Base-by-base conservation (phyloP, 2,329 filamentous ascomycete genomes). In the Cladosporium phlei region DNA sequence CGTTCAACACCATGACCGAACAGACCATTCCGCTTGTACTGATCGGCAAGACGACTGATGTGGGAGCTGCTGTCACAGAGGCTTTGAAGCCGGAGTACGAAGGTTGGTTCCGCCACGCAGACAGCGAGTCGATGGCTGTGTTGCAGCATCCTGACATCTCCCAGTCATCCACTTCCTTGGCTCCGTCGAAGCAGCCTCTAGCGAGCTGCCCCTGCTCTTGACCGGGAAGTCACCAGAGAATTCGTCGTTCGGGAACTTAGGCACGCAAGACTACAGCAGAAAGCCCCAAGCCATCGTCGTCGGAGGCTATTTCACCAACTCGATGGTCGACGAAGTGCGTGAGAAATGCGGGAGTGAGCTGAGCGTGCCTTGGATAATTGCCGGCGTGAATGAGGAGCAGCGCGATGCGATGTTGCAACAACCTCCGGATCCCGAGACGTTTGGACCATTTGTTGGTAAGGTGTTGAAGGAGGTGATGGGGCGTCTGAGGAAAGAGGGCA, bases 321-420 rank as follows among this genome's bases (percentile, higher is more conserved):
- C 27, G 5, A 42, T 42, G 38, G 38, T 42, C 27, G 27, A 42
- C 16, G 38, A 17, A 25, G 20, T 42, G 38, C 28, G 28, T 20
- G 17, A 33, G 14, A 8, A 33, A 24, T 42, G 38, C 38, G 38
- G 29, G 25, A 20, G 29, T 20, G 17, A 28, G 2, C 28, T 32
- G 7, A 24, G 24, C 17, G 28, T 33, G 19, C 38, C 38, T 2
- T 42, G 38, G 38, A 24, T 42, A 29, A 24, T 29, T 14, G 28
- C 17, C 20, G 38, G 38, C 8, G n/a, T 42, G 28, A 33, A 17
- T 10, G 38, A 42, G 28, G 28, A 33, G 38, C 28, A 33, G n/a
- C 28, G 28, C 4, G 29, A 42, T 5, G 38, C 22, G 8, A 14
- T 24, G 7, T n/a, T 24, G 14, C 22, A 32, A 21, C 27, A 21